Evolutionary conservation across 805 yeast species (phyloP).

Genomic region (Metschnikowia reukaufii): DNA sequence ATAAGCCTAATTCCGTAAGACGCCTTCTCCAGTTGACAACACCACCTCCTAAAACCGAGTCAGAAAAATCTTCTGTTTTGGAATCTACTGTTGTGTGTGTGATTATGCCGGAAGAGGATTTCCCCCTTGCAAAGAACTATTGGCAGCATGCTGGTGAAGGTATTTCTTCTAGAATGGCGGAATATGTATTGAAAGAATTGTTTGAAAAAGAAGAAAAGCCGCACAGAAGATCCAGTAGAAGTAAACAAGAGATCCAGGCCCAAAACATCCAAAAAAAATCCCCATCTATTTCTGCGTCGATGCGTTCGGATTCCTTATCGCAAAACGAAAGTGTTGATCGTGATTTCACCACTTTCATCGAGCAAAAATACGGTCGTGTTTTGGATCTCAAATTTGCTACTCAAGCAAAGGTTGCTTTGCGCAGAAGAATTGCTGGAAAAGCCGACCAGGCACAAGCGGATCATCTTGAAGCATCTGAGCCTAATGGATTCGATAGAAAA

Average conservation of each 20-base stretch:
- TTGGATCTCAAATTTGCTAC: slow-evolving; percentile 73
- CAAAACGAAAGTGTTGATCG: slow-evolving; percentile 38
- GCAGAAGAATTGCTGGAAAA: slow-evolving; percentile 71
- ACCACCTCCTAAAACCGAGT: slow-evolving; percentile 58
- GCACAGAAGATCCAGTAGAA: slow-evolving; percentile 17
- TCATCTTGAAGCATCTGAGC: not conserved
- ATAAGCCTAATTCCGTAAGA: slow-evolving; percentile 27
- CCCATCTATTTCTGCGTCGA: slow-evolving; percentile 32
- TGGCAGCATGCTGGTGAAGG: slow-evolving; percentile 99
- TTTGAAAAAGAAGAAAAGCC: slow-evolving; percentile 22
- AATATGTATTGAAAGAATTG: slow-evolving; percentile 70
- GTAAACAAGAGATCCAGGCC: slow-evolving; percentile 38
- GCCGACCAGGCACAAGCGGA: slow-evolving; percentile 44
- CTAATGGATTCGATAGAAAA: slow-evolving; percentile 21
- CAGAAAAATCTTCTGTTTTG: slow-evolving; percentile 57
- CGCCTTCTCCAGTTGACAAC: slow-evolving; percentile 75
- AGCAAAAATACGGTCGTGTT: slow-evolving; percentile 88
- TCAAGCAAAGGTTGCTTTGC: slow-evolving; percentile 73
- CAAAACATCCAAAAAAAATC: slow-evolving; percentile 32
- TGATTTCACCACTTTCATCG: slow-evolving; percentile 69
- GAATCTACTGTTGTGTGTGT: slow-evolving; percentile 76
- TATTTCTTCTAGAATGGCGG: slow-evolving; percentile 86
- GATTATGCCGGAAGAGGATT: slow-evolving; percentile 65
- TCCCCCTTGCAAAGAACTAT: slow-evolving; percentile 71
- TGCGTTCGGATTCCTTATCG: slow-evolving; percentile 23